Conservation (phyloP, 768 basidiomycete genomes). For the Tylopilus vinaceipallidus region DNA sequence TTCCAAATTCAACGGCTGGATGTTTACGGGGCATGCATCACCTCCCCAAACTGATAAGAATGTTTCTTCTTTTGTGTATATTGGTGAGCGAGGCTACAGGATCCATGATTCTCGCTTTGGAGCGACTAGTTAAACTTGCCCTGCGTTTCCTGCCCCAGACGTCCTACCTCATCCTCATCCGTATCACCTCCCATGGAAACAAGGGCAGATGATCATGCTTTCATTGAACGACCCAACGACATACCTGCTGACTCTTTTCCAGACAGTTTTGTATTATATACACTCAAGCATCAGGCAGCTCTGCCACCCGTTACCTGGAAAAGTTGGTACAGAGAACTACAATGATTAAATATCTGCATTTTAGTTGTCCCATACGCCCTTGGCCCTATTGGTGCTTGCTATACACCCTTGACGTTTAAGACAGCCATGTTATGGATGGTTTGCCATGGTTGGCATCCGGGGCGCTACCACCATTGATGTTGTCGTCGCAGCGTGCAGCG, state of each 20-base stretch:
- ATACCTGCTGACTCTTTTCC: constrained; percentile 5
- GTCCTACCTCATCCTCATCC: background rate
- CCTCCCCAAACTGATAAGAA: too few relatives aligned
- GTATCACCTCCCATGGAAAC: background rate
- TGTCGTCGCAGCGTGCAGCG: too few relatives aligned
- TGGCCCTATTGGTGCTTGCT: background rate
- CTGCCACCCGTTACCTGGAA: constrained; percentile 10
- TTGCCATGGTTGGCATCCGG: too few relatives aligned
- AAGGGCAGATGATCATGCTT: background rate
- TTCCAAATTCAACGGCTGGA: too few relatives aligned
- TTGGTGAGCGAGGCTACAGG: too few relatives aligned
- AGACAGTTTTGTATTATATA: constrained; percentile 10
- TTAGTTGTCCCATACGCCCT: constrained; percentile 1
- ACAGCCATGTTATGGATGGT: constrained; percentile 3
- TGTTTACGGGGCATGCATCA: too few relatives aligned
- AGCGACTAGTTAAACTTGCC: background rate
- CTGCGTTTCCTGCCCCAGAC: background rate
- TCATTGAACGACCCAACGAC: constrained; percentile 5
- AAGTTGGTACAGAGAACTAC: constrained; percentile 12
- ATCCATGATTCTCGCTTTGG: too few relatives aligned
- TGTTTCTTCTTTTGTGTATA: too few relatives aligned
- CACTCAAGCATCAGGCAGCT: constrained; percentile 4
- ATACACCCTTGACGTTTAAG: constrained; percentile 1
- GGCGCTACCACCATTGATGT: too few relatives aligned
- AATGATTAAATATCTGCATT: constrained; percentile 10